Conservation (phyloP, 805 yeast species). For the Lipomyces starkeyi region DNA sequence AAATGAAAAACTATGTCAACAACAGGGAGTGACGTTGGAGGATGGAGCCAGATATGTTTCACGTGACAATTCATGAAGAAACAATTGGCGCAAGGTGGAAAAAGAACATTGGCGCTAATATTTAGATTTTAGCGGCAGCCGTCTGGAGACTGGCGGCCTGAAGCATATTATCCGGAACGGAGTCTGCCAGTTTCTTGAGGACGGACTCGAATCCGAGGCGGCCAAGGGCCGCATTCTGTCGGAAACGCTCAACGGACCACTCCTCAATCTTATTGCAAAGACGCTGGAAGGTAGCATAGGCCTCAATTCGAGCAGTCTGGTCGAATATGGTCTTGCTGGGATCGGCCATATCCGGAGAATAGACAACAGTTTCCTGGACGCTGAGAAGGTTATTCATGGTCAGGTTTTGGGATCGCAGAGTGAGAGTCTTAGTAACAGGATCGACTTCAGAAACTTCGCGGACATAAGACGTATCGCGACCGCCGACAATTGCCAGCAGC, state of each 20-base stretch:
- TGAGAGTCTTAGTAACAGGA: slow-evolving; percentile 63
- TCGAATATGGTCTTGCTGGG: slow-evolving; percentile 58
- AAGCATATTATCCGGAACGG: slow-evolving; percentile 36
- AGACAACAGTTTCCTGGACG: slow-evolving; percentile 87
- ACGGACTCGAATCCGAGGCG: slow-evolving; percentile 85
- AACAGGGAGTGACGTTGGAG: neutral
- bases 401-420: slow-evolving; percentile 83
- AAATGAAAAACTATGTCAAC: neutral
- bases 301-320: slow-evolving; percentile 89
- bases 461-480: slow-evolving; percentile 73
- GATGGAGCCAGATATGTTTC: neutral
- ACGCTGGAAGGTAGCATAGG: slow-evolving; percentile 71
- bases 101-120: neutral
- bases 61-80: neutral
- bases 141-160: neutral
- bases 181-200: slow-evolving; percentile 49
- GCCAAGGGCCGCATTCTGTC: slow-evolving; percentile 85
- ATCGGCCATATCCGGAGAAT: slow-evolving; percentile 67
- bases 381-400: slow-evolving; percentile 76
- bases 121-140: neutral
- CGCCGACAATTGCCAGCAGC: slow-evolving; percentile 76
- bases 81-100: too few species aligned
- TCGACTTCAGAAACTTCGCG: slow-evolving; percentile 90
- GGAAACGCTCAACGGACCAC: slow-evolving; percentile 88
- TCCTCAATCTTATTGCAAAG: slow-evolving; percentile 86